Conservation (phyloP, 2,329 filamentous ascomycete species). For the Pseudocercospora eumusae region DNA sequence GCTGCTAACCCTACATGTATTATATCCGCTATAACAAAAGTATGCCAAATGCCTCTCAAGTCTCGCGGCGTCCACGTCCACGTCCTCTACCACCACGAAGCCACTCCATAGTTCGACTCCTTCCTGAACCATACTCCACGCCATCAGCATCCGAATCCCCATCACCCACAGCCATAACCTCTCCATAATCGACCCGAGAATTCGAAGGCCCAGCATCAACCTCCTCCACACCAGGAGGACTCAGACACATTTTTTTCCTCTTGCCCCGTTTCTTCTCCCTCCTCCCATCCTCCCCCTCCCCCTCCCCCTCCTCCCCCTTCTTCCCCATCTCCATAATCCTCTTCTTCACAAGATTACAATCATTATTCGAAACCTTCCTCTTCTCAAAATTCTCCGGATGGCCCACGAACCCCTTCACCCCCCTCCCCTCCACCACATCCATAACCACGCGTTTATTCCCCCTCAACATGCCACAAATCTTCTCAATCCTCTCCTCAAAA, state of each 20-base stretch:
- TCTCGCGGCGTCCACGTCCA: no score
- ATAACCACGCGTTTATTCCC: slow-evolving; percentile 27
- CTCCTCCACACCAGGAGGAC: background rate
- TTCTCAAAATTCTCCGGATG: slow-evolving; percentile 26
- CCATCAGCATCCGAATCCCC: background rate
- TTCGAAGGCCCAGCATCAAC: background rate
- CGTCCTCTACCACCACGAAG: background rate
- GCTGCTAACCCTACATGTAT: no score
- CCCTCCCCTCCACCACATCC: slow-evolving; percentile 31
- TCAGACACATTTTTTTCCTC: slow-evolving; percentile 8
- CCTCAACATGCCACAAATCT: slow-evolving; percentile 16
- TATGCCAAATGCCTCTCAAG: no score
- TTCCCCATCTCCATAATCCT: slow-evolving; percentile 27
- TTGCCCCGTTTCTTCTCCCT: slow-evolving; percentile 4
- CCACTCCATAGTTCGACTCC: background rate
- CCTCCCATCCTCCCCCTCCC: slow-evolving; percentile 3
- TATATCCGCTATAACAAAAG: no score
- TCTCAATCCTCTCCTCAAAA: slow-evolving; percentile 21
- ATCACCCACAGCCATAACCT: background rate
- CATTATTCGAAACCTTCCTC: slow-evolving; percentile 26
- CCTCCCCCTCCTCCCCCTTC: slow-evolving; percentile 8
- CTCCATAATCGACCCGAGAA: background rate
- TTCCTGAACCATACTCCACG: background rate
- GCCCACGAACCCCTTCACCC: slow-evolving; percentile 26
- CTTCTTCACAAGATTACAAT: slow-evolving; percentile 30